These are phyloP conservation scores for Phalaenopsis aphrodite DNA, from an alignment of 106 monocot genomes.

Conservation along the genomic window DNA sequence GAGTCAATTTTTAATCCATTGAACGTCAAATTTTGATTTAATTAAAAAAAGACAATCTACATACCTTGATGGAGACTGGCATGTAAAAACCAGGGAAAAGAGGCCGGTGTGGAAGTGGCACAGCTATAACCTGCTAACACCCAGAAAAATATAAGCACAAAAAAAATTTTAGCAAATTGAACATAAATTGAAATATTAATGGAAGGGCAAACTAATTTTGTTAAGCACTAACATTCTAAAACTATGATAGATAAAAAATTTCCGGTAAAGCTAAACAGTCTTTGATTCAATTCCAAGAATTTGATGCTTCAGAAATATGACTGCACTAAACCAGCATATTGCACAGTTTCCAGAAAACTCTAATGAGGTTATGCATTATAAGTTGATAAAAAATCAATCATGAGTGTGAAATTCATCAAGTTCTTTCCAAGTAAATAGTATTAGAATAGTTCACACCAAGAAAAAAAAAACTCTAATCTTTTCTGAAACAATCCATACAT, in stretches of 20 bases:
- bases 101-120: constrained; percentile 79
- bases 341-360: background rate
- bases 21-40: background rate
- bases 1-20: background rate
- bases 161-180: background rate
- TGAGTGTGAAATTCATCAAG: background rate
- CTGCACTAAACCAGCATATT: background rate
- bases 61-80: constrained; percentile 82
- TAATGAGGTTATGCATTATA: background rate
- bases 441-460: background rate
- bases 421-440: background rate
- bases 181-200: constrained; percentile 3
- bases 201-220: background rate
- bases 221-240: background rate
- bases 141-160: background rate
- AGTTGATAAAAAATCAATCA: background rate
- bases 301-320: background rate
- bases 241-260: background rate
- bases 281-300: background rate
- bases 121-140: constrained; percentile 61
- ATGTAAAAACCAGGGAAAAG: constrained; percentile 93
- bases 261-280: background rate
- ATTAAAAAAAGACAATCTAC: background rate
- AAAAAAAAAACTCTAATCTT: background rate
- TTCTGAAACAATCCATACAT: background rate